Evolutionary conservation across 371 early-diverging fungal genomes (phyloP).

Genomic region (Conidiobolus coronatus): DNA sequence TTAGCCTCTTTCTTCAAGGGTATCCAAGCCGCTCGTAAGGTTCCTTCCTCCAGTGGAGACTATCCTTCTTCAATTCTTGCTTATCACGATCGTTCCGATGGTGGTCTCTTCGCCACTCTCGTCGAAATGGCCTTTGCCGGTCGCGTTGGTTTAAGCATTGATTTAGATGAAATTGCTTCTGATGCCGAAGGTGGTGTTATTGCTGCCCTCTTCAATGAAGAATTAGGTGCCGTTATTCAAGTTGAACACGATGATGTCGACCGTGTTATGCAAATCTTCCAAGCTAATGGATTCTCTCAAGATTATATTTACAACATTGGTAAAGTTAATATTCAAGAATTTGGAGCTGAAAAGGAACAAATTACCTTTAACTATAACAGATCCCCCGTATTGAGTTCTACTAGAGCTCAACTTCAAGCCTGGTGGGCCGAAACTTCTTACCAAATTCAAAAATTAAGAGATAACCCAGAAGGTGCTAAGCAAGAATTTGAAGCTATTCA

Average conservation of each 20-base stretch:
- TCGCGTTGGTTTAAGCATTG: conserved; percentile 49
- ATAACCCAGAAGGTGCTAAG: conserved; percentile 66
- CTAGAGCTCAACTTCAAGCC: conserved; percentile 46
- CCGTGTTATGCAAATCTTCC: conserved; percentile 23
- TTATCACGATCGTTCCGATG: conserved; percentile 94
- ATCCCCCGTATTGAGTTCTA: conserved; percentile 15
- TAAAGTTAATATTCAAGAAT: conserved; percentile 14
- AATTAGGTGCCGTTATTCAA: conserved; percentile 87
- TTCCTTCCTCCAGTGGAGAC: conserved; percentile 6
- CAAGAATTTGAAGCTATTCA: conserved; percentile 53
- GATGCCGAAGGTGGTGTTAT: conserved; percentile 18
- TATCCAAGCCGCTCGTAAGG: conserved; percentile 26
- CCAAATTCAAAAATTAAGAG: conserved; percentile 69
- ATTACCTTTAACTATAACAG: conserved; percentile 18
- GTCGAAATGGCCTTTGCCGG: conserved; percentile 92
- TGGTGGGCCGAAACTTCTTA: conserved; percentile 79
- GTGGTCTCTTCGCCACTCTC: conserved; percentile 75
- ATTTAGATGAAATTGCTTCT: conserved; percentile 20
- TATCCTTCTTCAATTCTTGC: conserved; percentile 42
- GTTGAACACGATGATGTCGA: conserved; percentile 33
- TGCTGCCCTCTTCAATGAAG: conserved; percentile 73
- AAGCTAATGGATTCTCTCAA: conserved; percentile 22
- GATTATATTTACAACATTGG: conserved; percentile 36
- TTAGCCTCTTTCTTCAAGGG: conserved; percentile 59
- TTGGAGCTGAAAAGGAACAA: conserved; percentile 12